These are phyloP conservation scores for Fusarium marasasianum DNA, from an alignment of 2,329 filamentous ascomycete genomes.

Conservation along the genomic window DNA sequence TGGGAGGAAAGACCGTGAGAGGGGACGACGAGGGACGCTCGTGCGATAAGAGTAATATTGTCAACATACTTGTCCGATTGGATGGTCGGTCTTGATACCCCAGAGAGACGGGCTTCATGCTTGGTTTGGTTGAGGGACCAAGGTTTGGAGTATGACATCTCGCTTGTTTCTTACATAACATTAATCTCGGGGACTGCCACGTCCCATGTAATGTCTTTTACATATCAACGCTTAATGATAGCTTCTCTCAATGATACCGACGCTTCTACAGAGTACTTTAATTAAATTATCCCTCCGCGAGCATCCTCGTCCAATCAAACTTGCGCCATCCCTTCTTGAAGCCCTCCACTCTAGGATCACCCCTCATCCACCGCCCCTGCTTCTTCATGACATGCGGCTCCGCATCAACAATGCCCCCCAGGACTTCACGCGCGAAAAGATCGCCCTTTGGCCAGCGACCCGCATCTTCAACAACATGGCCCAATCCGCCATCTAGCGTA, in stretches of 20 bases:
- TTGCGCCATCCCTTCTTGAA: conserved; percentile 90
- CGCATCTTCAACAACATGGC: conserved; percentile 89
- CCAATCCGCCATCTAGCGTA: conserved; percentile 87
- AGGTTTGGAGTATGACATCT: conserved; percentile 2
- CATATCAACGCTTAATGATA: conserved; percentile 19
- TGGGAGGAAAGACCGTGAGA: conserved; percentile 47
- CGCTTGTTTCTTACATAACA: conserved; percentile 36
- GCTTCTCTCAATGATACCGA: neutral
- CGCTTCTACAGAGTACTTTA: neutral
- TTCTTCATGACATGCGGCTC: conserved; percentile 86
- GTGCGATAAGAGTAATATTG: conserved; percentile 13
- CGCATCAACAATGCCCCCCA: conserved; percentile 90
- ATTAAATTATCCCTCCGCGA: conserved; percentile 51
- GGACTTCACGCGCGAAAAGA: conserved; percentile 88
- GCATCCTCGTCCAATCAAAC: conserved; percentile 84
- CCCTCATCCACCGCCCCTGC: conserved; percentile 84
- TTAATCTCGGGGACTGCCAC: conserved; percentile 33
- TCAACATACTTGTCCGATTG: neutral
- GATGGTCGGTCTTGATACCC: conserved; percentile 29
- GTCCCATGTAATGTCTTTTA: conserved; percentile 39
- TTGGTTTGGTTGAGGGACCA: neutral
- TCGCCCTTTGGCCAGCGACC: conserved; percentile 89
- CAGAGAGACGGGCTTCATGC: conserved; percentile 2
- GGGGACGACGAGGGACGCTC: conserved; percentile 43
- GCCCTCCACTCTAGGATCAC: conserved; percentile 73